Evolutionary conservation across 331 rosid genomes (phyloP).

Genomic region (Quercus phellos): DNA sequence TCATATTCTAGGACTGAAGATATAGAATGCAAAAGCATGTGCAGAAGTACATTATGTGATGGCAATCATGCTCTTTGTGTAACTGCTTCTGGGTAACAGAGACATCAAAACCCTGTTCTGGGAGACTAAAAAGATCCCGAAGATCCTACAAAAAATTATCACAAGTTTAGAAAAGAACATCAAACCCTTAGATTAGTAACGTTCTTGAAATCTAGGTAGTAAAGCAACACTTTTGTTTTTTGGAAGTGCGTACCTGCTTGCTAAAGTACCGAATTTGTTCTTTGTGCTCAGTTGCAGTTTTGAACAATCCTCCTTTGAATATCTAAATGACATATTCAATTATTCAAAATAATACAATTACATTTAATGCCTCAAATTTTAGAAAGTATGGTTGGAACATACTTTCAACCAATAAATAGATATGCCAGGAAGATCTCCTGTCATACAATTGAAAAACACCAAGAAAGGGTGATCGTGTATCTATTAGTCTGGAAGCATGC

Average conservation of each 20-base stretch:
- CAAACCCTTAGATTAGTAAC: neutral
- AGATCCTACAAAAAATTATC: constrained; percentile 63
- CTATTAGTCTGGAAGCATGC: neutral
- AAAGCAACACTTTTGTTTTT: neutral
- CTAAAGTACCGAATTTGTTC: constrained; percentile 88
- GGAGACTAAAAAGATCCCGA: constrained; percentile 82
- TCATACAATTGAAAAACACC: neutral
- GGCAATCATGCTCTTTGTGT: constrained; percentile 73
- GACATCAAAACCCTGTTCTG: constrained; percentile 84
- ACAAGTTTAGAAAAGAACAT: neutral
- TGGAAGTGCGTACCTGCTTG: constrained; percentile 61
- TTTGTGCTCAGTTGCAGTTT: constrained; percentile 89
- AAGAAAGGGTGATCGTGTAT: neutral
- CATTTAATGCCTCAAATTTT: neutral
- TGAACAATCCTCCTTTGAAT: constrained; percentile 80
- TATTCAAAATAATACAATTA: constrained; percentile 3
- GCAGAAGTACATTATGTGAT: constrained; percentile 47
- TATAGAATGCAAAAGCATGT: neutral
- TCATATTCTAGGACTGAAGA: neutral
- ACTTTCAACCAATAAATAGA: neutral
- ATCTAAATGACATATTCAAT: constrained; percentile 41
- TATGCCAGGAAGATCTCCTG: neutral
- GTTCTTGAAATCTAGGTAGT: neutral
- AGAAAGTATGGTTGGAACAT: constrained; percentile 1
- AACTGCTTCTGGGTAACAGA: constrained; percentile 84